phyloP scores from a whole-genome alignment of 257 asterid genomes.

The Solanum megistacrolobum region DNA sequence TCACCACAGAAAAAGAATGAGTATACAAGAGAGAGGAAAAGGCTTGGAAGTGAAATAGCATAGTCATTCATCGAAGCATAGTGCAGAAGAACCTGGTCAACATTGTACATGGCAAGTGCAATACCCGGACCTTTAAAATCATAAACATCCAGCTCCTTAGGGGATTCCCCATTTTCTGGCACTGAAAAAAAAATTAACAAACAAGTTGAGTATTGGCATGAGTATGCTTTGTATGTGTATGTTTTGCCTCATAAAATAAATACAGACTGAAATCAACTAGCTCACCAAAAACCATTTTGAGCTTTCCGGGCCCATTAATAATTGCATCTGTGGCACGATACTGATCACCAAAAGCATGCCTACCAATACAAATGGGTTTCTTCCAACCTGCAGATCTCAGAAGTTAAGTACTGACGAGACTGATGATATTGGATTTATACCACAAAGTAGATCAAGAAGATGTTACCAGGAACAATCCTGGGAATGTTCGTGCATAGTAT shows the following conservation, averaged over 20 bases:
- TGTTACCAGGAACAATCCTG: slow-evolving; percentile 69
- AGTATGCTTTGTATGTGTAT: background rate
- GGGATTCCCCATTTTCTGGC: slow-evolving; percentile 66
- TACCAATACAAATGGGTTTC: slow-evolving; percentile 87
- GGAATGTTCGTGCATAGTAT: slow-evolving; percentile 77
- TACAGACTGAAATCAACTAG: background rate
- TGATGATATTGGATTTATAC: slow-evolving; percentile 7
- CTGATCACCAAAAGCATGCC: slow-evolving; percentile 96
- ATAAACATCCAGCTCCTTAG: slow-evolving; percentile 52
- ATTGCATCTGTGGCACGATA: slow-evolving; percentile 78
- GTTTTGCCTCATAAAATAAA: background rate
- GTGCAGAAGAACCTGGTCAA: slow-evolving; percentile 53
- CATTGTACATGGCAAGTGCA: slow-evolving; percentile 86
- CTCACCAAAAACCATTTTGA: slow-evolving; percentile 86
- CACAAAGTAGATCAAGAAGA: slow-evolving; percentile 5
- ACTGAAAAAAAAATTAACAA: slow-evolving; percentile 16
- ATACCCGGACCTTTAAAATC: slow-evolving; percentile 85
- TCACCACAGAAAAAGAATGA: slow-evolving; percentile 1
- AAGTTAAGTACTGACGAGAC: background rate
- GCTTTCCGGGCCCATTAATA: slow-evolving; percentile 79
- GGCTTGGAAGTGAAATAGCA: background rate
- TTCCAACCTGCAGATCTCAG: slow-evolving; percentile 63
- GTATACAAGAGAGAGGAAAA: background rate
- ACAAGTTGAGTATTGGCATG: background rate
- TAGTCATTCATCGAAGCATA: background rate